These are phyloP conservation scores for Aspergillus steynii DNA, from an alignment of 495 filamentous ascomycete species.

Conservation along the genomic window DNA sequence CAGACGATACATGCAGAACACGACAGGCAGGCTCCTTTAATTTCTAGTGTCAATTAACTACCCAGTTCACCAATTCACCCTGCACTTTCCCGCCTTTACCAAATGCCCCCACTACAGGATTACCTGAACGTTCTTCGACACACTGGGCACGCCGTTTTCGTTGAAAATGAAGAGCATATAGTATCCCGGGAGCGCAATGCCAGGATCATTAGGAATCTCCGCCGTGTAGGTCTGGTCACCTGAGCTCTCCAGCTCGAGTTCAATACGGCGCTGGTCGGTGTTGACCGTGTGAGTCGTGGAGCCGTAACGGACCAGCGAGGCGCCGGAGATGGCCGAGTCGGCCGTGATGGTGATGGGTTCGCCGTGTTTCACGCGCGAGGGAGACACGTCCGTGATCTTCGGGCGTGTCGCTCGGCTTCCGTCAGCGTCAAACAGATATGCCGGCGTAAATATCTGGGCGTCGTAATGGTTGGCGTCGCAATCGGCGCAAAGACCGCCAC, in stretches of 20 bases:
- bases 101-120: not conserved
- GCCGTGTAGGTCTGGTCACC: constrained; percentile 27
- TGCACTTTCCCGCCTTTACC: no score
- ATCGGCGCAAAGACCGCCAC: constrained; percentile 56
- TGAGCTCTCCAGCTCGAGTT: constrained; percentile 23
- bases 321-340: constrained; percentile 6
- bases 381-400: constrained; percentile 26
- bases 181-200: constrained; percentile 55
- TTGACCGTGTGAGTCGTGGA: constrained; percentile 58
- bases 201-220: constrained; percentile 46
- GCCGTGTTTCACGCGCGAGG: constrained; percentile 22
- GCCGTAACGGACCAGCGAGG: constrained; percentile 47
- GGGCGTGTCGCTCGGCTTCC: constrained; percentile 46
- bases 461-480: constrained; percentile 59
- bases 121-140: constrained; percentile 24
- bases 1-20: no score
- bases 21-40: no score
- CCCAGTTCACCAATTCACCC: no score
- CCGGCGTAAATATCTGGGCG: constrained; percentile 56
- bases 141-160: constrained; percentile 49
- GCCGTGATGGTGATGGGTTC: constrained; percentile 25
- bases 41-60: no score
- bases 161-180: constrained; percentile 59
- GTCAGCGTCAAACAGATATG: constrained; percentile 50
- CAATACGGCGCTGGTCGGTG: constrained; percentile 58